Evolutionary conservation across 441 rosid species (phyloP), one percentile per base, ranked within the genome.

Genomic region (Cnidoscolus chayamansa): DNA sequence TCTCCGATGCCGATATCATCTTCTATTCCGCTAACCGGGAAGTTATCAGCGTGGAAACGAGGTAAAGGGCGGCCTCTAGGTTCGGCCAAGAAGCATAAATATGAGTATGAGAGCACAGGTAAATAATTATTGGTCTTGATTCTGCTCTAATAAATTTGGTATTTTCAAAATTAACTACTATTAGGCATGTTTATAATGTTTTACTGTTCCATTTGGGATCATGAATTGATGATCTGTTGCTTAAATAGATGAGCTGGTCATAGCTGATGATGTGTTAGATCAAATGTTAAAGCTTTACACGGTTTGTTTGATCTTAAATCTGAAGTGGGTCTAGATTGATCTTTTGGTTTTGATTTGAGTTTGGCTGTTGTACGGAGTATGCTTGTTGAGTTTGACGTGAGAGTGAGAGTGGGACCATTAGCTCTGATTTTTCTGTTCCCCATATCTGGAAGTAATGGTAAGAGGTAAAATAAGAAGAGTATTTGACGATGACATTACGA

Each of bases 1-100:
- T 90, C 93, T 2, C 96, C 96, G 6, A 81, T 79, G 84, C 95
- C 91, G 7, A 80, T 93, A 65, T 92, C 97, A 2, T 77, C 94
- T 10, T 85, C 94, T 0, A 79, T 92, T 68, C 99, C 98, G 3
- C 69, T 91, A 75, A 10, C 85, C 0, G 85, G 90, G 20, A 91
- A 82, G 9, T 78, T 72, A 72, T 72, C 89, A 6, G 62, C 83
- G 12, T 80, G 89, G 88, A 87, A 86, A 77, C 84, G 84, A 30
- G 91, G 92, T 47, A 82, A 86, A 80, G 91, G 84, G 58, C 82
- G 86, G 67, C 82, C 86, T 55, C 64, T 65, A 50, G 96, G 86
- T 25, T 67, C 81, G 19, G 70, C 75, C 59, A 90, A 89, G 85
- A 87, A 82, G 83, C 82, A 85, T 51, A 81, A 81, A 77, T 72